Conservation (phyloP, 208 protist species). For the Phytomonas sp. region DNA sequence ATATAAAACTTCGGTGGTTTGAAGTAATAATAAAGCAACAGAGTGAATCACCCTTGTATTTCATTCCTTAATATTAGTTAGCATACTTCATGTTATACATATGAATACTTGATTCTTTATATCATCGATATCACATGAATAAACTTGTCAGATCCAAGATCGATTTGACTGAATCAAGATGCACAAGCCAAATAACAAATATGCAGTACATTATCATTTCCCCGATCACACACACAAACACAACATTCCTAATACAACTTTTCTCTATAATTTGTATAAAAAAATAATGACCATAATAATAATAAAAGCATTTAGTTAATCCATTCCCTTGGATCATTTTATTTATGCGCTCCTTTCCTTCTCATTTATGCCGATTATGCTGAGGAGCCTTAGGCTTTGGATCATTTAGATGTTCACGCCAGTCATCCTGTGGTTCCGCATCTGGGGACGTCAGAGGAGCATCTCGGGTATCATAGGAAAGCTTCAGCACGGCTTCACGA, state of each 20-base stretch:
- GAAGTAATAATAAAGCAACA: neutral
- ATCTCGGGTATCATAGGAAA: slow-evolving; percentile 73
- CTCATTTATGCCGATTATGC: neutral
- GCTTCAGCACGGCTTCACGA: slow-evolving; percentile 43
- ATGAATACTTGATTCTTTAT: neutral
- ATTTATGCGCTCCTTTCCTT: neutral
- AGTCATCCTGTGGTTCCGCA: slow-evolving; percentile 74
- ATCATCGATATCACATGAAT: neutral
- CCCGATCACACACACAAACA: neutral
- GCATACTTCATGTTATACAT: neutral
- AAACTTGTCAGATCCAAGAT: neutral
- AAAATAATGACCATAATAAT: neutral
- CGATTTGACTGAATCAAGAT: neutral
- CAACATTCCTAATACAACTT: neutral
- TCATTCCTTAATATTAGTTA: neutral
- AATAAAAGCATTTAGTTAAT: neutral
- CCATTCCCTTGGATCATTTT: neutral
- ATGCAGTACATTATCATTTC: neutral
- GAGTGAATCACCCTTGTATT: neutral
- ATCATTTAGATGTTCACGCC: slow-evolving; percentile 56
- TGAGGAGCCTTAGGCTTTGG: slow-evolving; percentile 24
- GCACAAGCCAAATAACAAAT: neutral
- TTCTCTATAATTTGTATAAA: neutral
- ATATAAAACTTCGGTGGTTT: neutral
- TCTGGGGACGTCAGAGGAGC: slow-evolving; percentile 57